Evolutionary conservation across 176 grass and related monocot species (phyloP).

Genomic region (Cocos nucifera): DNA sequence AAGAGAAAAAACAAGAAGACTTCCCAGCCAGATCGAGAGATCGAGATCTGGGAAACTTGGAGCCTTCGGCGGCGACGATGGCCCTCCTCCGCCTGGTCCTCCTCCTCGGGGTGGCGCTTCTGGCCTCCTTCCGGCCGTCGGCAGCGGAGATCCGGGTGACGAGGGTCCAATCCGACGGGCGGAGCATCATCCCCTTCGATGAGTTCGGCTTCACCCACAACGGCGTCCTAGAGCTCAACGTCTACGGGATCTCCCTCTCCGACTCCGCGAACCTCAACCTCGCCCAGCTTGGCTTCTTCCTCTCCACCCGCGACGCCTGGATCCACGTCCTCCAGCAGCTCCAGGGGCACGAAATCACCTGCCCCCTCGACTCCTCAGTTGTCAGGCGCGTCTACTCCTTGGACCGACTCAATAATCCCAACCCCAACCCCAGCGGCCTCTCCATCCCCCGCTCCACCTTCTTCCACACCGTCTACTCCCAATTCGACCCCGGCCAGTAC

Average conservation of each 20-base stretch:
- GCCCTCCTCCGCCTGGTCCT: too few species aligned
- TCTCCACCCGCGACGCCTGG: constrained; percentile 4
- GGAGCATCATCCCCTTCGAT: constrained; percentile 7
- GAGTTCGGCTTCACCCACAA: constrained; percentile 9
- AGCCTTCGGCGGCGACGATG: too few species aligned
- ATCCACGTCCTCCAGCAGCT: neutral
- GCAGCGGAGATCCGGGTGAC: constrained; percentile 4
- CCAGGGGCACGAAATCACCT: constrained; percentile 1
- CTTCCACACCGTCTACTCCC: neutral
- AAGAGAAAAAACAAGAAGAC: too few species aligned
- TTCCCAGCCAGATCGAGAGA: too few species aligned
- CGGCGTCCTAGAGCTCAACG: constrained; percentile 6
- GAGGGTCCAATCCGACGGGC: neutral
- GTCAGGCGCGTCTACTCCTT: neutral
- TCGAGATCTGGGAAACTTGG: too few species aligned
- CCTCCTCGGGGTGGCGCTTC: too few species aligned
- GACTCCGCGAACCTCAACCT: neutral
- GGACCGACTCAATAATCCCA: neutral
- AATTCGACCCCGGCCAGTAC: neutral
- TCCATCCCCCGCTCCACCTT: neutral
- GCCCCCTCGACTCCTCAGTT: neutral
- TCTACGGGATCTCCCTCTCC: constrained; percentile 5
- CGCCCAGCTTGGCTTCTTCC: constrained; percentile 2
- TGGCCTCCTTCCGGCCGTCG: neutral
- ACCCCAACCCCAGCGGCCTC: neutral